Evolutionary conservation across 1,139 yeast genomes (phyloP), one percentile per base, ranked within the genome.

Genomic region (Protomyces pachydermus): DNA sequence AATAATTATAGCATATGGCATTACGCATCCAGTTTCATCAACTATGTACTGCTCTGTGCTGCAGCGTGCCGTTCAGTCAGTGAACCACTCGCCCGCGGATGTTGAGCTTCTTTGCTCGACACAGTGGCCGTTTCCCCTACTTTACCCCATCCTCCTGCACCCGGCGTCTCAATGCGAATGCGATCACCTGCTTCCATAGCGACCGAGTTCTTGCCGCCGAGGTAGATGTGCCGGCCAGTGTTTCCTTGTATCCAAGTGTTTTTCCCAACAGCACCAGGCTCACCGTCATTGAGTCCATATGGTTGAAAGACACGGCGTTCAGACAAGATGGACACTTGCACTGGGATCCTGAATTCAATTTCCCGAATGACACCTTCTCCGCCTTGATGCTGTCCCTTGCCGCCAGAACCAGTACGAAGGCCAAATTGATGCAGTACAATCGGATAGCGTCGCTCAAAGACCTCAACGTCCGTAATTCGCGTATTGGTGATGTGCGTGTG

Each of bases 401-500:
- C 89, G 20, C 90, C 89, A 2, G 86, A 81, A 1, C 79, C 79
- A 8, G 68, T 53, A 60, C 89, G 78, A 18, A 85, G 74, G 0
- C 83, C 76, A 68, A 83, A 85, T 70, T 82, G 82, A 53, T 77
- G 81, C 46, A 85, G 69, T n/a, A 85, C 71, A 9, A 84, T 86
- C 0, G 90, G 90, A 69, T 84, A 85, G 52, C 89, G 77, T 70
- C 83, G 81, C 71, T 85, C 89, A 65, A 85, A 79, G 20, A 85
- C 79, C 72, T 85, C 90, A 1, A 86, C 83, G 69, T 85, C 90
- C 0, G 90, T 85, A 74, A 85, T 83, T 63, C 88, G 76, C 10
- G 90, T 84, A 73, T 85, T 85, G 38, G 89, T 85, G 86, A 84
- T 85, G 71, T 85, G 86, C 2, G 85, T 82, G 66, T 85, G 89